Conservation (phyloP, 2,329 filamentous ascomycete genomes). For the Pseudocercospora musae region DNA sequence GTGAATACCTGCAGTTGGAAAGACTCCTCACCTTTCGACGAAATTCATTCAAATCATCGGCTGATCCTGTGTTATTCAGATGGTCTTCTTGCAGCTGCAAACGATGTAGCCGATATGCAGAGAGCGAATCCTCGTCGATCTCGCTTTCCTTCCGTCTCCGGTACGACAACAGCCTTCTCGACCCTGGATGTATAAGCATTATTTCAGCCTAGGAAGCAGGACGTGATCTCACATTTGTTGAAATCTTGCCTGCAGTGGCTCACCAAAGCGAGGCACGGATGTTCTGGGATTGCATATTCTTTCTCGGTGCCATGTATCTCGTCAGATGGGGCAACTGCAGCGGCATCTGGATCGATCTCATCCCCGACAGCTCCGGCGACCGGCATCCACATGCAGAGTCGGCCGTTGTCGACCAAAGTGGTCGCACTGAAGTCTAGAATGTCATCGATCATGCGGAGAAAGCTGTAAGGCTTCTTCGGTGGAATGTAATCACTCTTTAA, state of each 20-base stretch:
- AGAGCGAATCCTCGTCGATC: conserved; percentile 42
- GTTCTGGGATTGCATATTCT: conserved; percentile 71
- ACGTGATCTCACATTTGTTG: conserved; percentile 68
- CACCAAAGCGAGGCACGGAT: conserved; percentile 71
- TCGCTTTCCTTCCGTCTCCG: conserved; percentile 60
- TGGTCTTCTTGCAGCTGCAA: conserved; percentile 18
- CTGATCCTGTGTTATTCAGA: conserved; percentile 46
- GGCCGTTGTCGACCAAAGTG: conserved; percentile 72
- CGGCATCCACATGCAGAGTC: conserved; percentile 96
- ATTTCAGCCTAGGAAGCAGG: neutral
- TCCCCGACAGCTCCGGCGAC: conserved; percentile 58
- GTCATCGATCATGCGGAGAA: conserved; percentile 83
- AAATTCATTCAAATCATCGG: conserved; percentile 67
- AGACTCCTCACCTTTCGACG: conserved; percentile 47
- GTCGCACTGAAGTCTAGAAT: conserved; percentile 77
- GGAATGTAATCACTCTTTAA: conserved; percentile 71
- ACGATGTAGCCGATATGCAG: conserved; percentile 25
- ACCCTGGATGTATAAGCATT: conserved; percentile 57
- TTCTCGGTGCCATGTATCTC: conserved; percentile 40
- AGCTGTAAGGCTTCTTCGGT: conserved; percentile 89
- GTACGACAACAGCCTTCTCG: conserved; percentile 83
- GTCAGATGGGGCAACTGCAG: conserved; percentile 4
- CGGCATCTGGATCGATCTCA: conserved; percentile 54
- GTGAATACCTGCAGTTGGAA: neutral
- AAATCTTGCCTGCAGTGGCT: conserved; percentile 81